These are phyloP conservation scores for Aspergillus spinulosporus DNA, from an alignment of 2,329 filamentous ascomycete species.

Conservation along the genomic window DNA sequence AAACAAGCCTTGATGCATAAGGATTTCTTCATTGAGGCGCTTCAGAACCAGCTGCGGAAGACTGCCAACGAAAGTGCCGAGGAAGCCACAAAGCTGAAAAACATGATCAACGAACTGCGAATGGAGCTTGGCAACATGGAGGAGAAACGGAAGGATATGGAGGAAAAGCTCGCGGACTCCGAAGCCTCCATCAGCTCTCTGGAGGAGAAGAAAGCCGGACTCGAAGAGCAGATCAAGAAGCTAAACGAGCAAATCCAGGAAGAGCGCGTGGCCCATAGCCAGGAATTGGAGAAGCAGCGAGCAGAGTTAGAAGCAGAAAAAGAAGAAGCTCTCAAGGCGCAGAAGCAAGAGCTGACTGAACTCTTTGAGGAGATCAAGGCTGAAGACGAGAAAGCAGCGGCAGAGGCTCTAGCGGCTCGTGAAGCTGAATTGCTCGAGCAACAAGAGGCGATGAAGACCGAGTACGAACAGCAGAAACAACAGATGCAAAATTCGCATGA, in stretches of 20 bases:
- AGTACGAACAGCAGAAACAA: constrained; percentile 41
- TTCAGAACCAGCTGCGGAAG: constrained; percentile 53
- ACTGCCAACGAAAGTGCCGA: constrained; percentile 52
- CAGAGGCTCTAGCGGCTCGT: constrained; percentile 38
- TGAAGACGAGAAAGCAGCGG: constrained; percentile 43
- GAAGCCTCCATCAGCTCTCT: constrained; percentile 49
- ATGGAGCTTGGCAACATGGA: constrained; percentile 53
- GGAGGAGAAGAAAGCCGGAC: constrained; percentile 45
- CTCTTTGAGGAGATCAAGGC: constrained; percentile 50
- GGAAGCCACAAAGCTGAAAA: constrained; percentile 47
- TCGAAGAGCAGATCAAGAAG: constrained; percentile 43
- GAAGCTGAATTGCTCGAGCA: constrained; percentile 48
- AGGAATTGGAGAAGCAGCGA: constrained; percentile 33
- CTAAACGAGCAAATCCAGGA: constrained; percentile 43
- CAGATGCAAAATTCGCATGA: constrained; percentile 40
- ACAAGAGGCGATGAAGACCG: constrained; percentile 35
- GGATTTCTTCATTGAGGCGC: constrained; percentile 54
- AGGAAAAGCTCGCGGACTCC: constrained; percentile 47
- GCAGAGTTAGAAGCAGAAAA: constrained; percentile 31
- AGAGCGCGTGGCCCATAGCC: constrained; percentile 47
- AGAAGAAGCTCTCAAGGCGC: constrained; percentile 37
- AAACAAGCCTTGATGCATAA: constrained; percentile 54
- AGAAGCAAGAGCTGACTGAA: constrained; percentile 50
- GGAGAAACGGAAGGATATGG: constrained; percentile 54
- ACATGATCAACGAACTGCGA: constrained; percentile 50